phyloP scores from a whole-genome alignment of 2,329 filamentous ascomycete genomes.

The Apiospora aurea region DNA sequence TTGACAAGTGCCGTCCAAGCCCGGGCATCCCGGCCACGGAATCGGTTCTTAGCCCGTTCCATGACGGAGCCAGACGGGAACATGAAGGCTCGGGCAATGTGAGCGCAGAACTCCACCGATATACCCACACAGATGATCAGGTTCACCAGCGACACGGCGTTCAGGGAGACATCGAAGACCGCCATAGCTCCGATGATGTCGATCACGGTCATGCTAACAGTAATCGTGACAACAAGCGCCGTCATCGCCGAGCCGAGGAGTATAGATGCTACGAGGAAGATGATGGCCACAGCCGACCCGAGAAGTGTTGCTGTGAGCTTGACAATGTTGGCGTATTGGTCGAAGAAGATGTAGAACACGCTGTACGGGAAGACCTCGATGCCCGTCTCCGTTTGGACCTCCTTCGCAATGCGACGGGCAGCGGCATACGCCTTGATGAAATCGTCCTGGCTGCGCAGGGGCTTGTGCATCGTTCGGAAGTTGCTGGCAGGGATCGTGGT shows the following conservation, averaged over 20 bases:
- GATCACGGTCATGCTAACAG: constrained; percentile 90
- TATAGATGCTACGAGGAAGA: constrained; percentile 79
- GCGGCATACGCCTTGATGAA: constrained; percentile 92
- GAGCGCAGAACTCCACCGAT: constrained; percentile 95
- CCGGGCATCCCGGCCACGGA: constrained; percentile 82
- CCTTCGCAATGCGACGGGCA: constrained; percentile 84
- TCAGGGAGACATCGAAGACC: constrained; percentile 84
- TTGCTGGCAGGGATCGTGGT: constrained; percentile 81
- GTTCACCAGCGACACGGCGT: constrained; percentile 95
- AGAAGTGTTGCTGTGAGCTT: constrained; percentile 80
- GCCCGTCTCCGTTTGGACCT: constrained; percentile 74
- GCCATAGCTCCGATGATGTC: constrained; percentile 98
- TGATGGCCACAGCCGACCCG: constrained; percentile 82
- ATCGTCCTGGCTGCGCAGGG: constrained; percentile 85
- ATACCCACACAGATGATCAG: constrained; percentile 97
- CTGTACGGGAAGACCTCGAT: constrained; percentile 95
- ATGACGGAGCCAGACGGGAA: constrained; percentile 86
- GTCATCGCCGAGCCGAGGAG: constrained; percentile 87
- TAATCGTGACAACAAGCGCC: constrained; percentile 80
- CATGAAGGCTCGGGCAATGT: constrained; percentile 94
- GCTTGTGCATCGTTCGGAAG: constrained; percentile 90
- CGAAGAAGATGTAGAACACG: constrained; percentile 98
- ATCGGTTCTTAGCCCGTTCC: constrained; percentile 78
- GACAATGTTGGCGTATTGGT: constrained; percentile 91
- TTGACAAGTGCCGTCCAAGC: constrained; percentile 95